These are phyloP conservation scores for Penicillium sp. DNA, from an alignment of 2,329 filamentous ascomycete genomes.

Conservation along the genomic window DNA sequence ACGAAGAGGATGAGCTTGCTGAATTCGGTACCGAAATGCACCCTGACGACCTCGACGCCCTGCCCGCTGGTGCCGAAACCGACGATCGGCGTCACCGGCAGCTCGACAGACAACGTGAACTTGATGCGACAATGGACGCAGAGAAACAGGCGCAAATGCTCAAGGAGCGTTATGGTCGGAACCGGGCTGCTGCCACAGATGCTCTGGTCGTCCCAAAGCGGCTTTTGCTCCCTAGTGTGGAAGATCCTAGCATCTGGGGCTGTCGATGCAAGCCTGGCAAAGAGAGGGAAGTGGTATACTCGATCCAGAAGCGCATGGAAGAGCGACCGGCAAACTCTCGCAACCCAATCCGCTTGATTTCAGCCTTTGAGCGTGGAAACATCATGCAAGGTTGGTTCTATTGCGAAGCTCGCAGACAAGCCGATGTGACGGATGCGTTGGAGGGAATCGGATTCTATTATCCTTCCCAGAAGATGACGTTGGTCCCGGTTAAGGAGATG, in stretches of 20 bases:
- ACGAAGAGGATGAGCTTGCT: constrained; percentile 79
- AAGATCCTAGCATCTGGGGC: constrained; percentile 94
- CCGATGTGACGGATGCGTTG: constrained; percentile 75
- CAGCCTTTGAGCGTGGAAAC: constrained; percentile 82
- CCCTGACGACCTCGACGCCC: constrained; percentile 77
- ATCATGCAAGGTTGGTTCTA: constrained; percentile 95
- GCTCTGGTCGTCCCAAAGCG: constrained; percentile 76
- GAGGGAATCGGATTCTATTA: constrained; percentile 87
- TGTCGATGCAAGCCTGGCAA: constrained; percentile 92
- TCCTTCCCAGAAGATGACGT: constrained; percentile 73
- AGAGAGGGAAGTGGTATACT: constrained; percentile 82
- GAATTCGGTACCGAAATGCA: constrained; percentile 87
- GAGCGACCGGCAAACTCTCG: constrained; percentile 67
- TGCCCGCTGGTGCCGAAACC: constrained; percentile 65
- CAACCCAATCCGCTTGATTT: constrained; percentile 75
- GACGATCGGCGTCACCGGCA: constrained; percentile 92
- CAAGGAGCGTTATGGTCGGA: constrained; percentile 80
- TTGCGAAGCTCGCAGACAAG: constrained; percentile 81
- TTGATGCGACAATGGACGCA: constrained; percentile 80
- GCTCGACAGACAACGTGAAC: constrained; percentile 84
- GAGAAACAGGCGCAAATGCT: constrained; percentile 86
- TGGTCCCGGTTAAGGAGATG: constrained; percentile 96
- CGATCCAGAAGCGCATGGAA: constrained; percentile 81
- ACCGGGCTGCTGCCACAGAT: constrained; percentile 61
- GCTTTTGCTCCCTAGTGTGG: constrained; percentile 81